These are phyloP conservation scores for Coemansia sp. DNA, from an alignment of 192 early-diverging fungal species.

Conservation along the genomic window DNA sequence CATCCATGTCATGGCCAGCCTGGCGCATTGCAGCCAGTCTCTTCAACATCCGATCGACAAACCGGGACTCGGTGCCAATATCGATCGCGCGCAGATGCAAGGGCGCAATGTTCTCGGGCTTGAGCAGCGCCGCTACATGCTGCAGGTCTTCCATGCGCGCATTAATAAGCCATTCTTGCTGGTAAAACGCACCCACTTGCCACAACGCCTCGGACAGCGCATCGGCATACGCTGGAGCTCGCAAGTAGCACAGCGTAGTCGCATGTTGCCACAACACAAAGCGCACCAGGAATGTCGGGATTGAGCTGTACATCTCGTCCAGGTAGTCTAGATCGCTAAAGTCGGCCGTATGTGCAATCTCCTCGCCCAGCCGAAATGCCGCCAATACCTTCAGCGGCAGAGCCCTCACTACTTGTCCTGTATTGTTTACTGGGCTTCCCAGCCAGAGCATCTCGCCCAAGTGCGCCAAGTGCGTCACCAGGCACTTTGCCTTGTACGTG, in stretches of 20 bases:
- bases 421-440: conserved; percentile 14
- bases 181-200: conserved; percentile 48
- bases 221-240: conserved; percentile 43
- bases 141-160: conserved; percentile 24
- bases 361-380: conserved; percentile 43
- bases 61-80: conserved; percentile 30
- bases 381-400: conserved; percentile 34
- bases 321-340: conserved; percentile 42
- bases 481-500: conserved; percentile 32
- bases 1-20: background rate
- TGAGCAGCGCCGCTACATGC: conserved; percentile 10
- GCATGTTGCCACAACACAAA: conserved; percentile 53
- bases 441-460: conserved; percentile 52
- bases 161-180: conserved; percentile 42
- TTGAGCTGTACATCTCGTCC: conserved; percentile 37
- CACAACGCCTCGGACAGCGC: conserved; percentile 44
- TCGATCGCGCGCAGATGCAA: conserved; percentile 39
- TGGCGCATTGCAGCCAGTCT: background rate
- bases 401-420: conserved; percentile 1
- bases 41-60: conserved; percentile 25
- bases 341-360: conserved; percentile 27
- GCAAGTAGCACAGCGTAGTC: conserved; percentile 38
- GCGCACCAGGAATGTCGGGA: conserved; percentile 37
- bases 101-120: conserved; percentile 27
- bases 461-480: conserved; percentile 36